Percentiles rank a stretch among this genome's conserved stretches.
phyloP scores from a whole-genome alignment of 2,329 filamentous ascomycete species.

The Colletotrichum sp. region DNA sequence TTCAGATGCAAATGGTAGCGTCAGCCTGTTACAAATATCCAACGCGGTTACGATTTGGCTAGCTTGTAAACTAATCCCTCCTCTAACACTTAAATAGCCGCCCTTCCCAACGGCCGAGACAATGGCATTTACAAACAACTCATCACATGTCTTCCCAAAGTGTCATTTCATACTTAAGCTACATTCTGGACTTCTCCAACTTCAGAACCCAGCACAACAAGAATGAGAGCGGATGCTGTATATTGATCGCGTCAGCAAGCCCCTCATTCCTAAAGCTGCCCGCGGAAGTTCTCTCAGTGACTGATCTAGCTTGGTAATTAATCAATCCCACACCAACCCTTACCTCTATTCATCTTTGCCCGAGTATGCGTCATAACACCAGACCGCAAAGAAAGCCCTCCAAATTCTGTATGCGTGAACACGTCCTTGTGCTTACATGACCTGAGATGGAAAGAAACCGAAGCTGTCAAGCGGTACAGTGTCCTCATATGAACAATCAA shows the following conservation, averaged over 20 bases:
- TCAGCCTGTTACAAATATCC: too few species aligned
- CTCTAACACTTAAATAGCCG: fast-evolving
- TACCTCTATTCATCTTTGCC: fast-evolving
- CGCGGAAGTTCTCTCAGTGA: too few species aligned
- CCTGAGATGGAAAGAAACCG: fast-evolving
- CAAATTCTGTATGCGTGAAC: too few species aligned
- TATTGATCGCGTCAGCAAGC: too few species aligned
- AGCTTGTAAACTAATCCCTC: background rate
- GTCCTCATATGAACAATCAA: too few species aligned
- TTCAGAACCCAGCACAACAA: fast-evolving
- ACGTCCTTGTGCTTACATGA: too few species aligned
- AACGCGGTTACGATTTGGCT: fast-evolving
- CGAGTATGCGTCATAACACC: background rate
- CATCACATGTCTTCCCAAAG: too few species aligned
- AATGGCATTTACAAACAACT: too few species aligned
- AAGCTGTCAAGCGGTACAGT: background rate
- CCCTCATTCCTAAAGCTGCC: too few species aligned
- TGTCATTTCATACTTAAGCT: background rate
- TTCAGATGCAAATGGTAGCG: background rate
- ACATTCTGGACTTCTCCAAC: background rate
- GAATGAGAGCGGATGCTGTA: background rate
- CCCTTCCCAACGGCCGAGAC: fast-evolving
- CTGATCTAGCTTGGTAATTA: fast-evolving
- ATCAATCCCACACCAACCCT: fast-evolving
- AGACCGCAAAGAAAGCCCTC: too few species aligned